Evolutionary conservation across 257 asterid species (phyloP), one percentile per base, ranked within the genome.

Genomic region (Jaltomata sinuosa): DNA sequence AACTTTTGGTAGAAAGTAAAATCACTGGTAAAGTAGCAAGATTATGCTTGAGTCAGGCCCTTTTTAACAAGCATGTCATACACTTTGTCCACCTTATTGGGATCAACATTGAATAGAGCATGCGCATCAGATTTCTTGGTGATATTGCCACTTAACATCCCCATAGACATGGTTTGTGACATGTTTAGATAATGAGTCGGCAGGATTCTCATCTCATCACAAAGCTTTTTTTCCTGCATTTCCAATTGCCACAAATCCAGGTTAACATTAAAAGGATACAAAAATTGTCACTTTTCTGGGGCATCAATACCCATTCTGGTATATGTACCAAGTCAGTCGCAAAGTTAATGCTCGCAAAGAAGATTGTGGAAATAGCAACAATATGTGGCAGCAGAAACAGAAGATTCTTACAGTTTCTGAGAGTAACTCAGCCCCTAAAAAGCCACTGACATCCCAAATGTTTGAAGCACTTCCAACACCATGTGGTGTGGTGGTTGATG

Each of bases 171-270:
- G 81, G 95, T 91, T 78, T 94, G 91, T 87, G 84, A 91, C 96
- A 96, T 94, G 88, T 90, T 92, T 68, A 96, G 98, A 88, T 96
- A 96, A 84, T 93, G 97, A 7, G 92, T 82, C 2, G 98, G 99
- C 31, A 92, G 90, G 85, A 96, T 90, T 89, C 92, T 92, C 50
- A 94, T 94, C 92, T 94, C 98, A 83, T 89, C 91, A 61, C 99
- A 96, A 19, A 96, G 92, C 89, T 86, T 91, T 88, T 90, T 96
- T 89, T 96, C 99, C 99, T 96, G 94, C 91, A 84, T n/a, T 74
- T 47, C 36, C 72, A 52, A 55, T 62, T 1, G 68, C 34, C 67
- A 68, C 79, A 67, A 50, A 36, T 59, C 38, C 68, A 50, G 34
- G 34, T 83, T 40, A 83, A 59, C 49, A 67, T 65, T 72, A 64